Evolutionary conservation across 2,329 filamentous ascomycete species (phyloP).

Genomic region (Colletotrichum musae): DNA sequence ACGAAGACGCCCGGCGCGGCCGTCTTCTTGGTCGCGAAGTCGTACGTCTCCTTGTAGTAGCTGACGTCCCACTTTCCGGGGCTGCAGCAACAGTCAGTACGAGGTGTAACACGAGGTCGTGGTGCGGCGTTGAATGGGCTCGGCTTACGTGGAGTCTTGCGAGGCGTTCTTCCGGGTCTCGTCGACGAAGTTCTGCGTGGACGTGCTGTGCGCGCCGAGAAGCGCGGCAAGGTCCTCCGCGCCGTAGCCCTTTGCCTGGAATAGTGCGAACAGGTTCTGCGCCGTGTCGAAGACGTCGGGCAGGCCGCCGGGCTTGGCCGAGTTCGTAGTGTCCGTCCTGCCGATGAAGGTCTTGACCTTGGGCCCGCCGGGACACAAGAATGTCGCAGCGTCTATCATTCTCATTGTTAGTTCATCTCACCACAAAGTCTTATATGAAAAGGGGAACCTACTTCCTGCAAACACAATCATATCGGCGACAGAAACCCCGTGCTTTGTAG

Average conservation of each 20-base stretch:
- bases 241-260: slow-evolving; percentile 66
- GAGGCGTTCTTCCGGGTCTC: slow-evolving; percentile 56
- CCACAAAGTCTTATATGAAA: background rate
- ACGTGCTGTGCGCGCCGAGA: slow-evolving; percentile 68
- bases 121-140: too few species aligned
- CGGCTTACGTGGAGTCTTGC: slow-evolving; percentile 61
- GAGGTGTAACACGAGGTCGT: too few species aligned
- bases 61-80: slow-evolving; percentile 67
- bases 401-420: too few species aligned
- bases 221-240: slow-evolving; percentile 66
- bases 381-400: slow-evolving; percentile 60
- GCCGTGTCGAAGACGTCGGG: slow-evolving; percentile 58
- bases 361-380: slow-evolving; percentile 62
- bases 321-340: slow-evolving; percentile 58
- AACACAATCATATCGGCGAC: slow-evolving; percentile 70
- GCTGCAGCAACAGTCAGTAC: background rate
- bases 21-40: slow-evolving; percentile 47
- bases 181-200: slow-evolving; percentile 63
- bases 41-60: slow-evolving; percentile 62
- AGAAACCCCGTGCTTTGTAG: slow-evolving; percentile 55
- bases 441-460: slow-evolving; percentile 45
- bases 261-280: slow-evolving; percentile 62
- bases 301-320: slow-evolving; percentile 58
- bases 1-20: slow-evolving; percentile 55
- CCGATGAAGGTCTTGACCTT: slow-evolving; percentile 67